Percentiles rank a stretch among this genome's conserved stretches.
phyloP scores from a whole-genome alignment of 1,284 basidiomycete species.

The Phellopilus nigrolimitatus region DNA sequence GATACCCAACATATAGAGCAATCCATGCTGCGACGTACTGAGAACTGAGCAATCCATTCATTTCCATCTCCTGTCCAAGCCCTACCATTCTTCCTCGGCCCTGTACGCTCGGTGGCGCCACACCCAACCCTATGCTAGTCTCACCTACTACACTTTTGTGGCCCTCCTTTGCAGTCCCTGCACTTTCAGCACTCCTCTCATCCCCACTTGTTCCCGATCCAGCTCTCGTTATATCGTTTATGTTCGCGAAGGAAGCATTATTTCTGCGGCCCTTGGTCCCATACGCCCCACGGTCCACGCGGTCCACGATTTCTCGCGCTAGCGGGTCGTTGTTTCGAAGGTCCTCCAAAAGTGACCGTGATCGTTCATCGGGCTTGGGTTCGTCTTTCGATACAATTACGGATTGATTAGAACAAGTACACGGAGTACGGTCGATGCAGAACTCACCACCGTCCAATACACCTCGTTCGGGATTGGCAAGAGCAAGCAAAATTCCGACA shows the following conservation, averaged over 20 bases:
- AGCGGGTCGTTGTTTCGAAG: constrained; percentile 58
- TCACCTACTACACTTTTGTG: background rate
- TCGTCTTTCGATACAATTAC: constrained; percentile 2
- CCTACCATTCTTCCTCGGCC: constrained; percentile 18
- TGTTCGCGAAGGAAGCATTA: constrained; percentile 26
- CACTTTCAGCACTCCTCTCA: constrained; percentile 27
- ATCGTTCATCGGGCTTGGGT: constrained; percentile 45
- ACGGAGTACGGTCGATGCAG: background rate
- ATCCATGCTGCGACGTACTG: constrained; percentile 16
- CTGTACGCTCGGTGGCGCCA: constrained; percentile 13
- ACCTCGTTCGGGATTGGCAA: constrained; percentile 16
- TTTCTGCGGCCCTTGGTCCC: constrained; percentile 61
- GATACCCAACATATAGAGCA: background rate
- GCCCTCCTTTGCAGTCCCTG: constrained; percentile 18
- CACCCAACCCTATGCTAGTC: background rate
- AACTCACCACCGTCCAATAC: constrained; percentile 8
- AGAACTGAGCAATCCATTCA: constrained; percentile 4
- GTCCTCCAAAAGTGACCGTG: constrained; percentile 54
- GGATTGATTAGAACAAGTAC: background rate
- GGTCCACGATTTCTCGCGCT: constrained; percentile 68
- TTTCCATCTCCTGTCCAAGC: constrained; percentile 18
- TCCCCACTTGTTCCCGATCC: constrained; percentile 26
- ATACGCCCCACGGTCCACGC: constrained; percentile 72
- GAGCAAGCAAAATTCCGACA: constrained; percentile 66
- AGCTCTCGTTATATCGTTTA: constrained; percentile 26